These are phyloP conservation scores for Dioszegia hungarica DNA, from an alignment of 768 basidiomycete species.

Conservation along the genomic window DNA sequence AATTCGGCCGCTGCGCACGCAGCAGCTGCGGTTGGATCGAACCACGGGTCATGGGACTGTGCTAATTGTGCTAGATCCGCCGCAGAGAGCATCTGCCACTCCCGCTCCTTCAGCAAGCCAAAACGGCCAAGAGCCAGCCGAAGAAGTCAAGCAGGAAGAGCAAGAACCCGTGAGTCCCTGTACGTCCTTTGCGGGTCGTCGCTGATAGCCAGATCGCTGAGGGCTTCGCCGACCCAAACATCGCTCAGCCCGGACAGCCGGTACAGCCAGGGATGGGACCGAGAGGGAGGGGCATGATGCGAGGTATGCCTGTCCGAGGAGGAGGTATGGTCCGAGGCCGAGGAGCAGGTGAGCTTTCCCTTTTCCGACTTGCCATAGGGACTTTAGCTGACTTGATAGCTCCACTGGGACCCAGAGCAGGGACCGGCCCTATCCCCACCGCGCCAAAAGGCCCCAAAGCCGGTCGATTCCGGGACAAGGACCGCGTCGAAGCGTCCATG, in stretches of 20 bases:
- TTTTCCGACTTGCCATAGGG: background rate
- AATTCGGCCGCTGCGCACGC: too few relatives aligned
- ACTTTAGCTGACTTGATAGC: constrained; percentile 7
- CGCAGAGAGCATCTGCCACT: constrained; percentile 7
- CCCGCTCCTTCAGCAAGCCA: constrained; percentile 1
- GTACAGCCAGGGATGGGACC: background rate
- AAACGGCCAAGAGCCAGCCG: background rate
- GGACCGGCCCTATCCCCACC: constrained; percentile 9
- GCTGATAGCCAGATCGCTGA: background rate
- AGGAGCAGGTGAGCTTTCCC: constrained; percentile 28
- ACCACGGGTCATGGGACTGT: too few relatives aligned
- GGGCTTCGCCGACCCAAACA: too few relatives aligned
- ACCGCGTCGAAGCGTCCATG: constrained; percentile 25
- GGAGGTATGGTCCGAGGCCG: constrained; percentile 30
- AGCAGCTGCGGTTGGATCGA: too few relatives aligned
- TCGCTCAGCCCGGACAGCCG: too few relatives aligned
- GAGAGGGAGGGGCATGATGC: constrained; percentile 22
- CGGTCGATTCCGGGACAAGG: constrained; percentile 43
- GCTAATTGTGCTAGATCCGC: background rate
- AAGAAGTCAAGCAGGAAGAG: constrained; percentile 30
- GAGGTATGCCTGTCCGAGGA: constrained; percentile 21
- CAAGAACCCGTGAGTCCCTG: background rate
- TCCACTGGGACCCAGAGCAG: constrained; percentile 29
- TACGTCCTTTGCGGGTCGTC: background rate
- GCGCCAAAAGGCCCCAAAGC: constrained; percentile 41